These are phyloP conservation scores for Moesziomyces sp. DNA, from an alignment of 1,284 basidiomycete species.

Conservation along the genomic window DNA sequence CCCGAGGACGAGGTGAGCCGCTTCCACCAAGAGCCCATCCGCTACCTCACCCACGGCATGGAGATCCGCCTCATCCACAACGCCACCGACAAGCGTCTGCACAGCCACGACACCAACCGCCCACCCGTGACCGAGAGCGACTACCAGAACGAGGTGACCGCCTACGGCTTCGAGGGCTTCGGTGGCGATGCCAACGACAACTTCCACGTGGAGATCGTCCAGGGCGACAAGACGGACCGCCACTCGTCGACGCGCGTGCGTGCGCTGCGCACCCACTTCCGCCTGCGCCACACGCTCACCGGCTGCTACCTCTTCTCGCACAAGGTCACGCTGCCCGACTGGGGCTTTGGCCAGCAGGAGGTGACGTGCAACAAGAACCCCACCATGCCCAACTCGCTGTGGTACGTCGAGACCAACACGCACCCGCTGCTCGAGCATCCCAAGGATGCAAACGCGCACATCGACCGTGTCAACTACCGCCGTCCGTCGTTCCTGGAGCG, in stretches of 20 bases:
- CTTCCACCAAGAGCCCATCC: conserved; percentile 71
- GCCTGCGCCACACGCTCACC: conserved; percentile 83
- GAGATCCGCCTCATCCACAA: conserved; percentile 87
- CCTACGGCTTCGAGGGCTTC: conserved; percentile 88
- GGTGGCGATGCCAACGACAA: conserved; percentile 92
- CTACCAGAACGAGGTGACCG: conserved; percentile 98
- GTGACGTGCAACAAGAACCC: conserved; percentile 97
- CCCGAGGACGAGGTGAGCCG: conserved; percentile 54
- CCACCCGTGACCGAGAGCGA: conserved; percentile 98
- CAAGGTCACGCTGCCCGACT: conserved; percentile 95
- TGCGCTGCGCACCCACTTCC: conserved; percentile 84
- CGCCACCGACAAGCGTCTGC: conserved; percentile 83
- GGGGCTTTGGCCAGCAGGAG: conserved; percentile 98
- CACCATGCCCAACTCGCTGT: conserved; percentile 86
- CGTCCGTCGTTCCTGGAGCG: conserved; percentile 87
- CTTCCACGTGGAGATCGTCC: conserved; percentile 89
- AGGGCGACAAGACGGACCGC: conserved; percentile 71
- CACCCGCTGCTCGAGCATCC: conserved; percentile 71
- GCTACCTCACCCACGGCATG: conserved; percentile 76
- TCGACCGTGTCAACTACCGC: conserved; percentile 76
- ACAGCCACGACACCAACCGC: conserved; percentile 87
- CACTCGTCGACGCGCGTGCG: conserved; percentile 74
- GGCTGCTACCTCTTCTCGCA: conserved; percentile 98
- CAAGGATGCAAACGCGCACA: conserved; percentile 19
- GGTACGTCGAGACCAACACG: conserved; percentile 89